These are phyloP conservation scores for Trichoderma semiorbis DNA, from an alignment of 2,329 filamentous ascomycete genomes.

Conservation along the genomic window DNA sequence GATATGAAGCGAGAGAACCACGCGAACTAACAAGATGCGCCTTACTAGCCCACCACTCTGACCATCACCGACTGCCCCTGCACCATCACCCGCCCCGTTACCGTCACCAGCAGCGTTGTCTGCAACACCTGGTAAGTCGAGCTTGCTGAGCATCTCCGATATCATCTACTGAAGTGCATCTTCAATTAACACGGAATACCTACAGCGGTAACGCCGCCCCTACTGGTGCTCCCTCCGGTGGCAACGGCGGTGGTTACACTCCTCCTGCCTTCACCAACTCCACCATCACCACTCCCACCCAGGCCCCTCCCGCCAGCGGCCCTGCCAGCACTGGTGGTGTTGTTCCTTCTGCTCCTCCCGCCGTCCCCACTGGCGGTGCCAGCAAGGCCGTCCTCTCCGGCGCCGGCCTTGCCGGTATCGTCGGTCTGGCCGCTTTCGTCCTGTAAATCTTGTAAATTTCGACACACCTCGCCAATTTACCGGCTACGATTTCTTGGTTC, in stretches of 20 bases:
- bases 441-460: slow-evolving; percentile 49
- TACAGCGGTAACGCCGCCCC: slow-evolving; percentile 34
- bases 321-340: slow-evolving; percentile 21
- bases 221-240: slow-evolving; percentile 24
- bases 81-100: slow-evolving; percentile 60
- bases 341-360: slow-evolving; percentile 30
- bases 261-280: slow-evolving; percentile 26
- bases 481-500: slow-evolving; percentile 32
- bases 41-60: slow-evolving; percentile 54
- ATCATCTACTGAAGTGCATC: slow-evolving; percentile 3
- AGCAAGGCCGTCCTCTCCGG: slow-evolving; percentile 56
- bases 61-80: slow-evolving; percentile 71
- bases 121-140: slow-evolving; percentile 52
- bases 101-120: slow-evolving; percentile 48
- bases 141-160: background rate
- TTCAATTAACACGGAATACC: slow-evolving; percentile 21
- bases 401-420: slow-evolving; percentile 56
- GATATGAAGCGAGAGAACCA: background rate
- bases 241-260: slow-evolving; percentile 30
- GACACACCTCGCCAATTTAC: slow-evolving; percentile 34
- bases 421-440: slow-evolving; percentile 56
- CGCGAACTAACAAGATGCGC: background rate
- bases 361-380: slow-evolving; percentile 51
- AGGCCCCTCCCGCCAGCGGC: slow-evolving; percentile 23
- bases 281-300: slow-evolving; percentile 42